Evolutionary conservation across 192 early-diverging fungal genomes (phyloP).

Genomic region (Allomyces arbusculus): DNA sequence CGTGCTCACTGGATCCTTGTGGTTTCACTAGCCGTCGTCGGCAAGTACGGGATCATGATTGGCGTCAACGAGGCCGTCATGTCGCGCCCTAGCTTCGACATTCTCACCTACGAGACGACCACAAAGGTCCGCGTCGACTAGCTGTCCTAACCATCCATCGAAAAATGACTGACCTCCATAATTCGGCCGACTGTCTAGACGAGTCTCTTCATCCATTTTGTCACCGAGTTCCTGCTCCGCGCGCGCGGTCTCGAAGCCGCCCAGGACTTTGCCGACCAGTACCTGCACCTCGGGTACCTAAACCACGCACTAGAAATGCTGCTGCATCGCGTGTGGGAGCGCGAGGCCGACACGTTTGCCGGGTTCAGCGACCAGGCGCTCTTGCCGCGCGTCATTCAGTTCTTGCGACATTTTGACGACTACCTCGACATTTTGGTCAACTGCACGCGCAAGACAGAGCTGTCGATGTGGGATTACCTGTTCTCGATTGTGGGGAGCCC

Average conservation of each 20-base stretch:
- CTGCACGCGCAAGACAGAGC: background rate
- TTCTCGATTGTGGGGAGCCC: background rate
- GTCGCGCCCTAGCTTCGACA: too few species aligned
- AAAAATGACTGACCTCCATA: background rate
- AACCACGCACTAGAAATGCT: background rate
- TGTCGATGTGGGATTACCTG: background rate
- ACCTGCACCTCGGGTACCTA: background rate
- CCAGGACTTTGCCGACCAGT: background rate
- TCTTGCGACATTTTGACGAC: background rate
- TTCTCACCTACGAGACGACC: too few species aligned
- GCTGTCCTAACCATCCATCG: background rate
- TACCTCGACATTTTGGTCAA: background rate
- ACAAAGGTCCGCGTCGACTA: background rate
- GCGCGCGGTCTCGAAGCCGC: background rate
- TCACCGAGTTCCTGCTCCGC: background rate
- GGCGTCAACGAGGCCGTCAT: too few species aligned
- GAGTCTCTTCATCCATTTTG: background rate
- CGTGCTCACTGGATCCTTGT: too few species aligned
- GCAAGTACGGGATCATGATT: too few species aligned
- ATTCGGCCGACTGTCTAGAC: background rate
- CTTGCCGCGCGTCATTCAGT: background rate
- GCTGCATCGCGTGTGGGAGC: background rate
- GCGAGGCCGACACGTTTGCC: background rate
- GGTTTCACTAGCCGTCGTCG: too few species aligned
- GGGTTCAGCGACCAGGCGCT: background rate